Percentiles rank a stretch among this genome's conserved stretches.
phyloP scores from a whole-genome alignment of 2,329 filamentous ascomycete species.

The Phialophora expanda region DNA sequence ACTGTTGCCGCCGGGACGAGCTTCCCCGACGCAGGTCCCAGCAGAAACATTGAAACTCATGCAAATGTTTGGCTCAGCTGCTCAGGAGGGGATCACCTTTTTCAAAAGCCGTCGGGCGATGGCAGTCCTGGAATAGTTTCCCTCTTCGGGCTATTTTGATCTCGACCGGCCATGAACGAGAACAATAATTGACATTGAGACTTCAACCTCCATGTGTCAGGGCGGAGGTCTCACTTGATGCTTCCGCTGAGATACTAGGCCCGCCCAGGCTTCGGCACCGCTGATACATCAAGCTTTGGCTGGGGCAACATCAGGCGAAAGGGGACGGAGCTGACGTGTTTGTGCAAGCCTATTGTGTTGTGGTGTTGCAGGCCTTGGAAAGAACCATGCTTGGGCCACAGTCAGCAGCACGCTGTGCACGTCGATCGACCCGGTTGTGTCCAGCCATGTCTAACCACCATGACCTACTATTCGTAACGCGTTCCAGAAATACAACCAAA shows the following conservation, averaged over 20 bases:
- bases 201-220: constrained; percentile 16
- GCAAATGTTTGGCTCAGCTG: constrained; percentile 26
- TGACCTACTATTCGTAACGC: background rate
- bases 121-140: constrained; percentile 32
- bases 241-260: constrained; percentile 19
- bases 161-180: constrained; percentile 13
- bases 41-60: constrained; percentile 10
- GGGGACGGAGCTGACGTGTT: constrained; percentile 21
- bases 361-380: constrained; percentile 11
- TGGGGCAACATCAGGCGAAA: constrained; percentile 13
- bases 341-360: constrained; percentile 13
- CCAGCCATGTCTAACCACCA: constrained; percentile 4
- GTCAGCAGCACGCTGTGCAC: constrained; percentile 1
- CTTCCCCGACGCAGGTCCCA: constrained; percentile 37
- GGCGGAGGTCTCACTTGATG: constrained; percentile 10
- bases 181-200: constrained; percentile 5
- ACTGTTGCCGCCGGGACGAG: constrained; percentile 27
- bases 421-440: constrained; percentile 3
- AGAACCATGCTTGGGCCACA: background rate
- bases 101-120: constrained; percentile 18
- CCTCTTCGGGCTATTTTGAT: constrained; percentile 33
- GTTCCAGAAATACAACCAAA: background rate
- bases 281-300: constrained; percentile 14
- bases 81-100: constrained; percentile 16
- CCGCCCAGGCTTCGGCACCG: constrained; percentile 18